A percentile compares a stretch with the other conserved stretches of the same genome.
These are phyloP conservation scores for Neocallimastix lanati DNA, from an alignment of 192 early-diverging fungal genomes.

Conservation along the genomic window DNA sequence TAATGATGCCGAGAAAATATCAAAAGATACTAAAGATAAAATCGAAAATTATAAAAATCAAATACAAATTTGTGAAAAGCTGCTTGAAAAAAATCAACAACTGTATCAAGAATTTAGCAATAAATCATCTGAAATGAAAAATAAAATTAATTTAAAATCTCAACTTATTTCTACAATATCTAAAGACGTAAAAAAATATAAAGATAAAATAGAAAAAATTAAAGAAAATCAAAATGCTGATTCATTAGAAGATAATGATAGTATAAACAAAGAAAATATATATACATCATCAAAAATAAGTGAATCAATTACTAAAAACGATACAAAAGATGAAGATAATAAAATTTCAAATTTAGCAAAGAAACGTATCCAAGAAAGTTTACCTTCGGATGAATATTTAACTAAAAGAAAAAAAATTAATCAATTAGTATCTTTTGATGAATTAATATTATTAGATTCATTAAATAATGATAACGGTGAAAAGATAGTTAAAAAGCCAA, in stretches of 20 bases:
- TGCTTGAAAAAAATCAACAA: background rate
- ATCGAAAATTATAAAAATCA: background rate
- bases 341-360: background rate
- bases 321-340: background rate
- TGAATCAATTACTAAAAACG: background rate
- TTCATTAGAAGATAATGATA: background rate
- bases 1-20: background rate
- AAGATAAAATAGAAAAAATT: background rate
- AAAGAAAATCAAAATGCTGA: background rate
- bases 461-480: background rate
- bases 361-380: background rate
- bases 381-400: background rate
- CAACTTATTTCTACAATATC: background rate
- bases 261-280: background rate
- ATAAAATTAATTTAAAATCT: background rate
- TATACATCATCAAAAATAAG: background rate
- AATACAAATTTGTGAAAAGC: background rate
- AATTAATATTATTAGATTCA: background rate
- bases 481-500: background rate
- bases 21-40: background rate
- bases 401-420: background rate
- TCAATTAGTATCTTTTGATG: background rate
- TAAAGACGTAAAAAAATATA: background rate
- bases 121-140: background rate
- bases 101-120: background rate